phyloP scores from a whole-genome alignment of 176 grass and related monocot species.

The Cenchrus americanus region DNA sequence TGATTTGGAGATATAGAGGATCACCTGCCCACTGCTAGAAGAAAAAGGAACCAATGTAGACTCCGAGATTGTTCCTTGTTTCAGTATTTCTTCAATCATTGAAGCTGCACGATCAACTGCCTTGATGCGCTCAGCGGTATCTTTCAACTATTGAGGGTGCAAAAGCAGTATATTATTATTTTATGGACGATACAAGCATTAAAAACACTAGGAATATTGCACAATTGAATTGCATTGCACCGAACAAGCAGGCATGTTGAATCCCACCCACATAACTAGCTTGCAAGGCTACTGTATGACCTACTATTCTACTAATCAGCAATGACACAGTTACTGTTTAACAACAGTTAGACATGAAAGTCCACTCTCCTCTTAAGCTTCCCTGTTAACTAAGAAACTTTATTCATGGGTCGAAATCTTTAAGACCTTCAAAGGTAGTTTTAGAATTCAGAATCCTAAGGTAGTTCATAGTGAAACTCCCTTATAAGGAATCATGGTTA shows the following conservation, averaged over 20 bases:
- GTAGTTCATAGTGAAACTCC: background rate
- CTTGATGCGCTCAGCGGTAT: conserved; percentile 82
- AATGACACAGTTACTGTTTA: background rate
- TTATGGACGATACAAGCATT: background rate
- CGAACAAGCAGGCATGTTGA: conserved; percentile 12
- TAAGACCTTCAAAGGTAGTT: background rate
- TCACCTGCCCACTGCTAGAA: conserved; percentile 57
- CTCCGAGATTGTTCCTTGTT: conserved; percentile 59
- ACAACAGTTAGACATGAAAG: background rate
- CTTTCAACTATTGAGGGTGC: conserved; percentile 60
- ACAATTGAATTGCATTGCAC: background rate
- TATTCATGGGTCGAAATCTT: background rate
- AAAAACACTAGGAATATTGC: conserved; percentile 21
- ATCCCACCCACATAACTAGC: conserved; percentile 4
- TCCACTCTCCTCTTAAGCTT: background rate
- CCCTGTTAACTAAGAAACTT: background rate
- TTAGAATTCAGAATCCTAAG: background rate
- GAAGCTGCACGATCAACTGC: conserved; percentile 87
- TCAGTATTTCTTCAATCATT: conserved; percentile 89
- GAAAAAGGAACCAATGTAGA: conserved; percentile 26
- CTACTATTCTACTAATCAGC: no score
- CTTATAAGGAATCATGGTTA: background rate
- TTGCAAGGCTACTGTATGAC: conserved; percentile 19
- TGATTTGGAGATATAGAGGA: conserved; percentile 17
- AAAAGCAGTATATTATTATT: conserved; percentile 38